Conservation (phyloP, 768 basidiomycete genomes). For the Lepiota brunneoincarnata region DNA sequence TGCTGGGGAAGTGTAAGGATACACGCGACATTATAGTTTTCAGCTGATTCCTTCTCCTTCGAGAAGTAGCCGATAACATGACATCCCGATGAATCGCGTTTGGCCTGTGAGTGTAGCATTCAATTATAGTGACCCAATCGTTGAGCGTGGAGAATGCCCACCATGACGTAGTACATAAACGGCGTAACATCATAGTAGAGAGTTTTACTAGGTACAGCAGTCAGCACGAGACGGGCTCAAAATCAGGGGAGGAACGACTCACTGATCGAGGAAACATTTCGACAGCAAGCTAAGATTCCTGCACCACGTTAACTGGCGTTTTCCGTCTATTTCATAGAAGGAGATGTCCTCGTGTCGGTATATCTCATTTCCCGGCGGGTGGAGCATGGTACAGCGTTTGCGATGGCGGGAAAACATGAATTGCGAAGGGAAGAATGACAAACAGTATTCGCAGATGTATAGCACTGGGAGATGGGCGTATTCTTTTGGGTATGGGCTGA, state of each 20-base stretch:
- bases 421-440: constrained; percentile 86
- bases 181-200: constrained; percentile 99
- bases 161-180: constrained; percentile 99
- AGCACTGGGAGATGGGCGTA: constrained; percentile 94
- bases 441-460: constrained; percentile 98
- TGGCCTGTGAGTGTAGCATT: constrained; percentile 43
- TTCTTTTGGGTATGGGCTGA: constrained; percentile 98
- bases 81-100: constrained; percentile 86
- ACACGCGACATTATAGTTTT: constrained; percentile 98
- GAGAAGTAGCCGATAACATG: constrained; percentile 98
- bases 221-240: constrained; percentile 18
- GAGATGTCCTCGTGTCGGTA: constrained; percentile 97
- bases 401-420: constrained; percentile 94
- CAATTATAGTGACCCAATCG: constrained; percentile 7
- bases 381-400: constrained; percentile 83
- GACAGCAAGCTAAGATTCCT: constrained; percentile 94
- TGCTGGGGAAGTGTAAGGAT: constrained; percentile 98
- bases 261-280: constrained; percentile 99
- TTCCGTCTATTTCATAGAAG: constrained; percentile 98
- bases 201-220: constrained; percentile 68
- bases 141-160: constrained; percentile 29
- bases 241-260: constrained; percentile 30
- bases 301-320: constrained; percentile 94
- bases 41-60: constrained; percentile 97
- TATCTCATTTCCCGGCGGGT: constrained; percentile 99